Percentiles rank a stretch among this genome's conserved stretches.
Evolutionary conservation across 2,329 filamentous ascomycete genomes (phyloP).

Genomic region (Herpotrichia juniperi): DNA sequence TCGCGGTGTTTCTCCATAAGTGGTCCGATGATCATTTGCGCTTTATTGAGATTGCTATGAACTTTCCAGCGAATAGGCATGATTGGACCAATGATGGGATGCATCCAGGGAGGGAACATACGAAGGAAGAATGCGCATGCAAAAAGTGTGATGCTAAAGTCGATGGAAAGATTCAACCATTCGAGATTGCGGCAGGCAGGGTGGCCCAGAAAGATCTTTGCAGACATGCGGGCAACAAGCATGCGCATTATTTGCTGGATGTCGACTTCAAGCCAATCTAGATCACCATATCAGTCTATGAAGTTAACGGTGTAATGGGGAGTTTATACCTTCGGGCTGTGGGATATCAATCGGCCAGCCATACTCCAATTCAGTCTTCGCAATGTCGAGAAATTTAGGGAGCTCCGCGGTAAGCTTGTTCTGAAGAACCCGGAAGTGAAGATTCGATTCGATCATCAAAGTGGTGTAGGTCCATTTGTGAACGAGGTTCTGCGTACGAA

Average conservation of each 20-base stretch:
- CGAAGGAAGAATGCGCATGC: constrained; percentile 3
- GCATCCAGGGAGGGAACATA: constrained; percentile 4
- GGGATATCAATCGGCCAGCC: constrained; percentile 3
- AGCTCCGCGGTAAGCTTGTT: constrained; percentile 7
- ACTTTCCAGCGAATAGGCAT: constrained; percentile 4
- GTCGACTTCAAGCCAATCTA: constrained; percentile 10
- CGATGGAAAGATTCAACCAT: constrained; percentile 7
- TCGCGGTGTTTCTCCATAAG: constrained; percentile 2
- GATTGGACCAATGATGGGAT: constrained; percentile 3
- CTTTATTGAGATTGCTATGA: not conserved
- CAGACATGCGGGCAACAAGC: constrained; percentile 5
- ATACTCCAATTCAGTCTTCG: constrained; percentile 2
- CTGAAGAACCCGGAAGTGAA: constrained; percentile 5
- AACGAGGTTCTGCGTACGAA: not conserved
- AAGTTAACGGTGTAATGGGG: not conserved
- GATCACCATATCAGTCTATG: not conserved
- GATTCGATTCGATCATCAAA: constrained; percentile 2
- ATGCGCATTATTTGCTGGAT: constrained; percentile 8
- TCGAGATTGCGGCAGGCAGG: constrained; percentile 5
- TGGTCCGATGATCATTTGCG: constrained; percentile 4
- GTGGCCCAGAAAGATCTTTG: constrained; percentile 5
- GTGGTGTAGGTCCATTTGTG: constrained; percentile 3
- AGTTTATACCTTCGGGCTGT: not conserved
- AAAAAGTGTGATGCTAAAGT: constrained; percentile 4
- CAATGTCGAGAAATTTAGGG: not conserved